These are phyloP conservation scores for Epichloe aotearoae DNA, from an alignment of 2,329 filamentous ascomycete species.

Conservation along the genomic window DNA sequence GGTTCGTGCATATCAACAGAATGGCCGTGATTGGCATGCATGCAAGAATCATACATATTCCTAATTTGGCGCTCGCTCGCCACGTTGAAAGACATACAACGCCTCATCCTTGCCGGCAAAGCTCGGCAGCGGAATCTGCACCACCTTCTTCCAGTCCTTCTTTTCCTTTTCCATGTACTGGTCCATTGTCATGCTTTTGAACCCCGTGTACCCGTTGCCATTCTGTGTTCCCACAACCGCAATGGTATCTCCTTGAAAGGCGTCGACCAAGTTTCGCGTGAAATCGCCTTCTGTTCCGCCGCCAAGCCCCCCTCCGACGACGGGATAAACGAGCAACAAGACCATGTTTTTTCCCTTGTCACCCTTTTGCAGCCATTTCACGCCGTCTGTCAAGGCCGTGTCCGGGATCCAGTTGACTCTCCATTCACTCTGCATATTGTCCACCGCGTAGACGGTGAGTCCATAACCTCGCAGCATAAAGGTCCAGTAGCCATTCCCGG, in stretches of 20 bases:
- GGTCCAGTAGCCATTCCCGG: constrained; percentile 65
- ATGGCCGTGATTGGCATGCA: too few species aligned
- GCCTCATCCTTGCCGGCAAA: constrained; percentile 70
- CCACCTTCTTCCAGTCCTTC: constrained; percentile 42
- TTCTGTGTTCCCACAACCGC: constrained; percentile 68
- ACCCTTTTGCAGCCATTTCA: constrained; percentile 39
- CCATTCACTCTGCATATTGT: constrained; percentile 56
- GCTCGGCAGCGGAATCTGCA: constrained; percentile 56
- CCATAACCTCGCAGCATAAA: constrained; percentile 53
- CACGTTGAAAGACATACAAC: constrained; percentile 50
- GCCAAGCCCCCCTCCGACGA: constrained; percentile 49
- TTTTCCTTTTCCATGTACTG: constrained; percentile 50
- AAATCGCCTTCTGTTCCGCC: constrained; percentile 50
- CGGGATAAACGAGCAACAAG: constrained; percentile 59
- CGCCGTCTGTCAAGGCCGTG: constrained; percentile 48
- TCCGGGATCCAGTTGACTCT: constrained; percentile 56
- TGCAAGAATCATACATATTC: background rate
- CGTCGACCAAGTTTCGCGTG: constrained; percentile 45
- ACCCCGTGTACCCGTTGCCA: constrained; percentile 59
- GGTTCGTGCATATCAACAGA: too few species aligned
- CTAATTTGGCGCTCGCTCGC: constrained; percentile 21
- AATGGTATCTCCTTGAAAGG: constrained; percentile 50
- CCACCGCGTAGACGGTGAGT: constrained; percentile 43
- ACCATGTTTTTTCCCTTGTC: constrained; percentile 41
- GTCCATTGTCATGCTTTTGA: constrained; percentile 48